These are phyloP conservation scores for Piromyces finnis DNA, from an alignment of 192 early-diverging fungal species.

Conservation along the genomic window DNA sequence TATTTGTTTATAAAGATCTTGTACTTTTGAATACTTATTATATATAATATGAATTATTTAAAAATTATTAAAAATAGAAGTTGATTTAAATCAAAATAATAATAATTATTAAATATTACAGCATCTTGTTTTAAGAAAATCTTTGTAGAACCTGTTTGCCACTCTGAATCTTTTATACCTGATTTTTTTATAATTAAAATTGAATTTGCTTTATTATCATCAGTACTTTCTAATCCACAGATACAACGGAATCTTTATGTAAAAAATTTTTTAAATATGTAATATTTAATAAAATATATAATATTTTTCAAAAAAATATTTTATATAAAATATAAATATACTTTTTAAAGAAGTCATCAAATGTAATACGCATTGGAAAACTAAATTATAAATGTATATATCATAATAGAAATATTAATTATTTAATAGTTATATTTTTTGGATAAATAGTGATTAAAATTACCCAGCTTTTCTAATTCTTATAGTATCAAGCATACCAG, in stretches of 20 bases:
- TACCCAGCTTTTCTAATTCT: slow-evolving; percentile 35
- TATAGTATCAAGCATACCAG: slow-evolving; percentile 36
- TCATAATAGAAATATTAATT: no score
- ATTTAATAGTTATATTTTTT: no score
- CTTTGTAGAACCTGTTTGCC: slow-evolving; percentile 30
- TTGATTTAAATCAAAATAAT: not conserved
- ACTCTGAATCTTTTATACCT: slow-evolving; percentile 6
- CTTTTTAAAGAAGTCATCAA: slow-evolving; percentile 19
- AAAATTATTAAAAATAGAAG: no score
- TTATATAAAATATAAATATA: no score
- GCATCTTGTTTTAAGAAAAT: slow-evolving; percentile 20
- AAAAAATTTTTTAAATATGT: not conserved
- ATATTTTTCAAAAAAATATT: no score
- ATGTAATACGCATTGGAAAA: slow-evolving; percentile 16
- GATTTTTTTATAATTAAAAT: slow-evolving; percentile 3
- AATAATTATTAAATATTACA: slow-evolving; percentile 1
- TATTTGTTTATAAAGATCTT: slow-evolving; percentile 9
- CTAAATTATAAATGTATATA: no score
- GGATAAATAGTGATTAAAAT: no score
- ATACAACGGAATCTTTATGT: not conserved
- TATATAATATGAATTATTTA: no score
- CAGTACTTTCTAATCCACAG: not conserved
- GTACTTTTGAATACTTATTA: slow-evolving; percentile 8
- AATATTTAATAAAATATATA: not conserved
- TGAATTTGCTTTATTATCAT: not conserved